Base-by-base conservation (phyloP, 2,329 filamentous ascomycete genomes). In the Byssochlamys sp. region DNA sequence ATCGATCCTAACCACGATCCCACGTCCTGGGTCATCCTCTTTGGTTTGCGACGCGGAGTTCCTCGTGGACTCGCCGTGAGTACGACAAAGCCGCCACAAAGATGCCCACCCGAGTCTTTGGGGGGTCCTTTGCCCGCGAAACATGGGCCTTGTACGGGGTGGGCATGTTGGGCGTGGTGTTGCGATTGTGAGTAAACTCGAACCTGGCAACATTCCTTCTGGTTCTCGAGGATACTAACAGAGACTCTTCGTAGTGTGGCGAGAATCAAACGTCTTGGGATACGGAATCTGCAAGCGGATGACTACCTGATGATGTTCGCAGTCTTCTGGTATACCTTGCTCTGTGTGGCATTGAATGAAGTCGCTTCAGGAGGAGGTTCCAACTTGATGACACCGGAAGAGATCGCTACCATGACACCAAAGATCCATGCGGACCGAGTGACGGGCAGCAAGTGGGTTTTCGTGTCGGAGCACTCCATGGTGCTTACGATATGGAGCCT, bases 401-500 rank as follows among this genome's bases (percentile, higher is more conserved):
- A 83, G 28, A 67, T 71, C 0, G 64, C 69, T 0, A 60, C 66
- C 2, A 70, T 85, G 53, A 82, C 82, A 0, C 73, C 77, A 0
- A 60, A 71, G 0, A 75, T 74, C 35, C 75, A 78, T 52, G 63
- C 61, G 2, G 70, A 75, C 31, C 73, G 81, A 53, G 66, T 73
- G 0, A 71, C 68, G 39, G 84, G 84, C 10, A 84, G 81, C 52
- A 86, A 86, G 74, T 79, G 83, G 73, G 83, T 85, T 0, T 74
- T 85, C 39, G 78, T 84, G 7, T 80, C 82, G 2, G 84, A 87
- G 62, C 77, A 85, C 69, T 78, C 80, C 64, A 86, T 88, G 73
- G 73, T 85, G 19, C 73, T 83, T n/a, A 68, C 70, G 3, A 67
- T 75, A 31, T 84, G 80, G 80, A 66, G 75, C 14, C 72, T 80